Conservation (phyloP, 2,329 filamentous ascomycete genomes). For the Ampelomyces quisqualis region DNA sequence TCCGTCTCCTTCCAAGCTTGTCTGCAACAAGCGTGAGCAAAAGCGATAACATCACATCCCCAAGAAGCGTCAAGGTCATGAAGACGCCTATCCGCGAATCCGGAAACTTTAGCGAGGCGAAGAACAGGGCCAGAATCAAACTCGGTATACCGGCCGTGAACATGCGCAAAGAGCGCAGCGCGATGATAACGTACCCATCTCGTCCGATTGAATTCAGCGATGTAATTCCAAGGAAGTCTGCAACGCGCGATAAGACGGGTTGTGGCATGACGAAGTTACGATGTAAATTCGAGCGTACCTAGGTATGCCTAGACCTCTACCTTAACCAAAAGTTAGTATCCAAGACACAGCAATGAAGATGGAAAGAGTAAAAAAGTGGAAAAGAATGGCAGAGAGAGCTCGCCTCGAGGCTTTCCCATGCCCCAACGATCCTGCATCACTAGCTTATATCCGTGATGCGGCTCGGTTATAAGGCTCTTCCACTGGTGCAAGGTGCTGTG, state of each 20-base stretch:
- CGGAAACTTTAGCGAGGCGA: constrained; percentile 38
- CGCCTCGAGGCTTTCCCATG: too few species aligned
- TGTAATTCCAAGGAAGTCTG: constrained; percentile 34
- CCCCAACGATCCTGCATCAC: too few species aligned
- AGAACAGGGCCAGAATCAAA: constrained; percentile 44
- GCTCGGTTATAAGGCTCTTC: too few species aligned
- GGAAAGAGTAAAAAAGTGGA: too few species aligned
- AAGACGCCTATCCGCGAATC: constrained; percentile 43
- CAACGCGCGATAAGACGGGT: constrained; percentile 20
- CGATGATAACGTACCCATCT: constrained; percentile 49
- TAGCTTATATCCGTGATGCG: too few species aligned
- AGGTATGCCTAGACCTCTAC: too few species aligned
- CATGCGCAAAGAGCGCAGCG: constrained; percentile 37
- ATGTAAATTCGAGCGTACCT: too few species aligned
- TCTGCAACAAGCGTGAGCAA: constrained; percentile 45
- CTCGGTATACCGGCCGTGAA: constrained; percentile 41
- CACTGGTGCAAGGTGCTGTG: too few species aligned
- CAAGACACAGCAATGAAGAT: too few species aligned
- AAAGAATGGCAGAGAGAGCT: too few species aligned
- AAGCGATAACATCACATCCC: constrained; percentile 42
- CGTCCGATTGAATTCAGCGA: constrained; percentile 36
- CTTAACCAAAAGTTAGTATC: too few species aligned
- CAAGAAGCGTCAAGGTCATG: constrained; percentile 46
- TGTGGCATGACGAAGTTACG: neutral
- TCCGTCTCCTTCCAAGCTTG: constrained; percentile 37